Base-by-base conservation (phyloP, 2,329 filamentous ascomycete species). In the Ambrosiella cleistominuta region DNA sequence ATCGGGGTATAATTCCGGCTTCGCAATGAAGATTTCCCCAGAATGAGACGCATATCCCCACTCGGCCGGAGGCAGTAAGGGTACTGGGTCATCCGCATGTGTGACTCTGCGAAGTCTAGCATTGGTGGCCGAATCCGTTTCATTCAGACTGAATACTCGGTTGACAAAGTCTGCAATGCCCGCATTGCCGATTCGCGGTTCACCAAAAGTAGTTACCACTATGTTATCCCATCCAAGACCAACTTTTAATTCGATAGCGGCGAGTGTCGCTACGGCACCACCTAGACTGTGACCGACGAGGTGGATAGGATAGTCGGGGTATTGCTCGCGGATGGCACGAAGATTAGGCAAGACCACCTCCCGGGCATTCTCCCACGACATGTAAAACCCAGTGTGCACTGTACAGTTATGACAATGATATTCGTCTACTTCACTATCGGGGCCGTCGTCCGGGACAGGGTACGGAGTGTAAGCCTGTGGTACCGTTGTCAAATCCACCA, bases 401-500 rank as follows among this genome's bases (percentile, higher is more conserved):
- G 87, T 95, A 69, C 93, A 98, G 68, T 95, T 91, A 6, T 73
- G 68, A 70, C 93, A 98, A 63, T 75, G 78, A 27, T 77, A 74
- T 44, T 72, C 39, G 12, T 49, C 56, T 3, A 44, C 57, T 19
- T 61, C 57, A 9, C 38, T 57, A 49, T 57, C 60, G 7, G 67
- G 68, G 15, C 68, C 71, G 52, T 74, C 68, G 45, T 74, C 72
- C 0, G 75, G 74, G 1, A 79, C 75, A 1, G 86, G 85, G 67
- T 96, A 98, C 0, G 93, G 90, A 1, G 89, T 79, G 66, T 97
- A 98, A 68, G 86, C 80, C 68, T 97, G 91, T 11, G 89, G 90
- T 1, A 91, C 76, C 1, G 89, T 94, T 62, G 87, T 89, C 58
- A 98, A 75, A 70, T 98, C 93, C 54, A 89, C 78, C 62, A 98